These are phyloP conservation scores for Alternaria panax DNA, from an alignment of 2,329 filamentous ascomycete genomes.

Conservation along the genomic window DNA sequence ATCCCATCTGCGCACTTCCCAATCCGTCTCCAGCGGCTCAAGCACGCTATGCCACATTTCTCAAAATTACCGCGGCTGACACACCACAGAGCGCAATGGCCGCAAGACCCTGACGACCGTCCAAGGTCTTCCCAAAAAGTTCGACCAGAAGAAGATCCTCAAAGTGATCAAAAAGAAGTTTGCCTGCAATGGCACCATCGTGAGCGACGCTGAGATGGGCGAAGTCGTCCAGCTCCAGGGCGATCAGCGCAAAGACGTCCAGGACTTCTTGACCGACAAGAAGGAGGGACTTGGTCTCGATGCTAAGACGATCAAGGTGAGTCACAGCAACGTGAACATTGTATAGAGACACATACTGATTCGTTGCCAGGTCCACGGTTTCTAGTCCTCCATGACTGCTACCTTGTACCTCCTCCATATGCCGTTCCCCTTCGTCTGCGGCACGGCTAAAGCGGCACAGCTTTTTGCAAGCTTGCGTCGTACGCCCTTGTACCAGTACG, in stretches of 20 bases:
- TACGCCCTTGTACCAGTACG: slow-evolving; percentile 3
- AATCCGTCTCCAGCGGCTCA: not conserved
- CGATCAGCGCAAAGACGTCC: slow-evolving; percentile 98
- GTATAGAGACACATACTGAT: slow-evolving; percentile 2
- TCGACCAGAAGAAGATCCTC: slow-evolving; percentile 99
- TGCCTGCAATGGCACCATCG: slow-evolving; percentile 99
- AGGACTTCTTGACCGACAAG: slow-evolving; percentile 96
- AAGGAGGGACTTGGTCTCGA: slow-evolving; percentile 93
- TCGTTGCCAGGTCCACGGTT: slow-evolving; percentile 43
- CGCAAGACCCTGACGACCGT: slow-evolving; percentile 99
- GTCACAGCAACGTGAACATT: slow-evolving; percentile 13
- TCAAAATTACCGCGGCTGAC: slow-evolving; percentile 50
- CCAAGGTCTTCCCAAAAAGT: slow-evolving; percentile 98
- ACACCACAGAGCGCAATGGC: slow-evolving; percentile 91
- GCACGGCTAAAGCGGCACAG: slow-evolving; percentile 2
- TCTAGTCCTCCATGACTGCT: slow-evolving; percentile 30
- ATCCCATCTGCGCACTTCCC: not conserved
- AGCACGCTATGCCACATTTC: not conserved
- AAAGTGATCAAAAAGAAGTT: slow-evolving; percentile 99
- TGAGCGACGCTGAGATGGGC: slow-evolving; percentile 94
- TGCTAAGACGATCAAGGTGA: slow-evolving; percentile 94
- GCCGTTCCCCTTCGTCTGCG: not conserved
- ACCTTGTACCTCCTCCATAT: slow-evolving; percentile 1
- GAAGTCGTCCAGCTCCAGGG: slow-evolving; percentile 99
- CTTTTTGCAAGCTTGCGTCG: slow-evolving; percentile 6